Percentiles rank a stretch among this genome's conserved stretches.
These are phyloP conservation scores for Sclerotinia sclerotiorum DNA, from an alignment of 2,329 filamentous ascomycete species.

Conservation along the genomic window DNA sequence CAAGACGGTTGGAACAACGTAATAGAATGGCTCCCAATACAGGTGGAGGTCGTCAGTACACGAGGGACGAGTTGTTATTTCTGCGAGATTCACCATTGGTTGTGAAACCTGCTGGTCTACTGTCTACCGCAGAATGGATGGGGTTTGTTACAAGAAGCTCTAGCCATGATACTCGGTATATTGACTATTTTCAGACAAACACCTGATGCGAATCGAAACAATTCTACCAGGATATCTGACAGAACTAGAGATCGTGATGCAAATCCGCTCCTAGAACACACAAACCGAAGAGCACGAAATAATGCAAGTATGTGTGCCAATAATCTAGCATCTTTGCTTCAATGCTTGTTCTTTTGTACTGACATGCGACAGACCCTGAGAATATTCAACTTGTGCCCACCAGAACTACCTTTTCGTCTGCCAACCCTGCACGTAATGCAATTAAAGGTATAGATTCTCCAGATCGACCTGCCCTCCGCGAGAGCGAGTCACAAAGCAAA, in stretches of 20 bases:
- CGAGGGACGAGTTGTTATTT: constrained; percentile 71
- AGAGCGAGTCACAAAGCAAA: constrained; percentile 56
- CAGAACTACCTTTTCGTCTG: constrained; percentile 77
- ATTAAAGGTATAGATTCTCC: constrained; percentile 44
- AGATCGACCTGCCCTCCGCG: constrained; percentile 49
- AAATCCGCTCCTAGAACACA: constrained; percentile 37
- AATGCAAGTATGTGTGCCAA: constrained; percentile 51
- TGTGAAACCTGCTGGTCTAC: constrained; percentile 76
- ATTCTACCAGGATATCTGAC: constrained; percentile 45
- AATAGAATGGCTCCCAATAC: constrained; percentile 37
- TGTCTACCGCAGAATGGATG: constrained; percentile 94
- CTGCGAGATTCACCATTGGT: constrained; percentile 75
- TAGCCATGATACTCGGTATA: constrained; percentile 7
- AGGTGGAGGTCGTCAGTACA: constrained; percentile 52
- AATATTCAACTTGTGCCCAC: constrained; percentile 85
- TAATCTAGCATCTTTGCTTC: constrained; percentile 19
- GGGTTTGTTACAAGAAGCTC: constrained; percentile 57
- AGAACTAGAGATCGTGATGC: constrained; percentile 45
- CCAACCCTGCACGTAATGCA: constrained; percentile 56
- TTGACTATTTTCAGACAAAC: constrained; percentile 36
- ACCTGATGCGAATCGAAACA: constrained; percentile 38
- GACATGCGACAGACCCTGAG: constrained; percentile 57
- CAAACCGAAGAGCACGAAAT: constrained; percentile 52
- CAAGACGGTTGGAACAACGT: neutral
- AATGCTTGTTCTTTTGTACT: constrained; percentile 28